These are phyloP conservation scores for Pichia eremophila DNA, from an alignment of 805 yeast species.

Conservation along the genomic window DNA sequence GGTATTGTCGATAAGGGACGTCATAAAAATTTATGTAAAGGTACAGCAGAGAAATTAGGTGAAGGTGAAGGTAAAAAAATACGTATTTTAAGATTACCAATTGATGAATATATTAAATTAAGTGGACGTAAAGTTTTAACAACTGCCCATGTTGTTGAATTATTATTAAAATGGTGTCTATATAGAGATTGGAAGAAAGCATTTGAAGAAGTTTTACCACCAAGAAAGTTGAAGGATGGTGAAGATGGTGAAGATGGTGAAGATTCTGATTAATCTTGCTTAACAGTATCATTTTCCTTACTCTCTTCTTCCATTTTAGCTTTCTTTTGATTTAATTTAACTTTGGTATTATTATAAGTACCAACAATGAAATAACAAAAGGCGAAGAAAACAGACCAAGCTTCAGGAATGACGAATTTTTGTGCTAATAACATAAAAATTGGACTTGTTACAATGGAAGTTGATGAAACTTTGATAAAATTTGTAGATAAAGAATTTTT, in stretches of 20 bases:
- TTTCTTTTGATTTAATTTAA: constrained; percentile 27
- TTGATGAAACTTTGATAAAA: constrained; percentile 36
- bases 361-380: constrained; percentile 51
- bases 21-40: constrained; percentile 66
- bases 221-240: constrained; percentile 42
- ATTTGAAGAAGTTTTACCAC: constrained; percentile 80
- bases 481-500: constrained; percentile 31
- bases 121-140: constrained; percentile 86
- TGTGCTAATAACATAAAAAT: constrained; percentile 48
- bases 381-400: constrained; percentile 58
- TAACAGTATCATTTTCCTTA: background rate
- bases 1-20: constrained; percentile 96
- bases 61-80: constrained; percentile 28
- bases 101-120: constrained; percentile 71
- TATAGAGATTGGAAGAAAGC: constrained; percentile 75
- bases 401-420: constrained; percentile 43
- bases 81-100: constrained; percentile 71
- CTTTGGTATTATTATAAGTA: constrained; percentile 49
- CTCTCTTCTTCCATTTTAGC: background rate
- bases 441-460: constrained; percentile 47
- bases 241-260: background rate
- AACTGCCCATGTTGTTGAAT: constrained; percentile 89
- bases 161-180: constrained; percentile 75
- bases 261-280: background rate
- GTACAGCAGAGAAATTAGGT: constrained; percentile 65